A percentile compares a stretch with the other conserved stretches of the same genome.
Conservation (phyloP, 208 protist species). For the Trypanosoma vivax region DNA sequence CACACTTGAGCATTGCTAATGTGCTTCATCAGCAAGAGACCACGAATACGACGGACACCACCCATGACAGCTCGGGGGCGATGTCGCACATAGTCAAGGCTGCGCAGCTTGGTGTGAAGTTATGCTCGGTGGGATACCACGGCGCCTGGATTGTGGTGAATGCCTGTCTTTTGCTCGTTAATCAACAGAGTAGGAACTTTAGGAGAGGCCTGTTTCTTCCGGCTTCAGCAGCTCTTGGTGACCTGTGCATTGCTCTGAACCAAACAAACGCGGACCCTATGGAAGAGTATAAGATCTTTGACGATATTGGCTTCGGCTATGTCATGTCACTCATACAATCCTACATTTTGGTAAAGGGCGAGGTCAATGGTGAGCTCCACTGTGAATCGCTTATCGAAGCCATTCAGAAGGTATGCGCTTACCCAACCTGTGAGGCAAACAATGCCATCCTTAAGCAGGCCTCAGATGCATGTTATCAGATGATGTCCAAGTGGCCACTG, state of each 20-base stretch:
- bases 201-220: constrained; percentile 35
- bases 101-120: constrained; percentile 23
- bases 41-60: background rate
- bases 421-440: constrained; percentile 27
- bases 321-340: constrained; percentile 30
- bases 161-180: constrained; percentile 53
- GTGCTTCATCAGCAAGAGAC: constrained; percentile 21
- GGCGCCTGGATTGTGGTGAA: constrained; percentile 57
- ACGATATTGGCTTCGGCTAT: constrained; percentile 26
- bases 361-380: constrained; percentile 18
- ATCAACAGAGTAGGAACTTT: constrained; percentile 30
- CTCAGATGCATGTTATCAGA: constrained; percentile 39
- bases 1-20: constrained; percentile 28
- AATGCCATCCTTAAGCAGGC: constrained; percentile 50
- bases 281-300: constrained; percentile 26
- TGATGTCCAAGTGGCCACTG: constrained; percentile 28
- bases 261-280: constrained; percentile 22
- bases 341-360: constrained; percentile 32
- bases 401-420: constrained; percentile 21
- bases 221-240: constrained; percentile 17
- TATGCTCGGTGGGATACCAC: constrained; percentile 26
- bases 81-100: constrained; percentile 20
- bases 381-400: constrained; percentile 25
- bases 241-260: constrained; percentile 25
- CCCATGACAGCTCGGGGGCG: constrained; percentile 3